Evolutionary conservation across 805 yeast species (phyloP).

Genomic region (Isabelozyma gotoi): DNA sequence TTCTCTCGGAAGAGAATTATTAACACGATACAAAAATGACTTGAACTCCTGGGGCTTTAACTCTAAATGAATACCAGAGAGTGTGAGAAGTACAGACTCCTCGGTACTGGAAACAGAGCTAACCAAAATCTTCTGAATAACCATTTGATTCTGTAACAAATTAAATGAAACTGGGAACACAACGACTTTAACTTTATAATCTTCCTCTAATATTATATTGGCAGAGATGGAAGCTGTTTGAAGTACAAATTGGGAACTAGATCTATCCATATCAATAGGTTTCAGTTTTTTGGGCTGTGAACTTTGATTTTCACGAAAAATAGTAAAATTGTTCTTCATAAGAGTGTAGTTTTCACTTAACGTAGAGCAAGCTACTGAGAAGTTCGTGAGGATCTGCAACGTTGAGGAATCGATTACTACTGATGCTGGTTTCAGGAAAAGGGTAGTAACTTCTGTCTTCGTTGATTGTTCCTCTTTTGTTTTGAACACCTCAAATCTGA

Average conservation of each 20-base stretch:
- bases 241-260: slow-evolving; percentile 23
- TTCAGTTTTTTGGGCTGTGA: not conserved
- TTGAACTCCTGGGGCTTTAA: slow-evolving; percentile 26
- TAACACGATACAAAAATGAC: slow-evolving; percentile 13
- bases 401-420: slow-evolving; percentile 17
- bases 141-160: slow-evolving; percentile 28
- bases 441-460: slow-evolving; percentile 33
- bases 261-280: not conserved
- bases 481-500: slow-evolving; percentile 50
- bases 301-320: not conserved
- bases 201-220: slow-evolving; percentile 16
- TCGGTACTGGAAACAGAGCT: slow-evolving; percentile 6
- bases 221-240: slow-evolving; percentile 41
- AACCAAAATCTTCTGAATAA: slow-evolving; percentile 30
- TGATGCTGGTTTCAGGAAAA: slow-evolving; percentile 44
- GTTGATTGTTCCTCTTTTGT: slow-evolving; percentile 8
- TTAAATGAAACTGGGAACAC: slow-evolving; percentile 47
- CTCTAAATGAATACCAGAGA: slow-evolving; percentile 24
- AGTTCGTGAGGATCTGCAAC: slow-evolving; percentile 25
- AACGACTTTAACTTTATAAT: slow-evolving; percentile 17
- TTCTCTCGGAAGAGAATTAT: slow-evolving; percentile 16
- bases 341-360: slow-evolving; percentile 17
- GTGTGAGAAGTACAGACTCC: slow-evolving; percentile 15
- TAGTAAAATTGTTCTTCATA: slow-evolving; percentile 5
- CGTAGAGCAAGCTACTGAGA: slow-evolving; percentile 21